These are phyloP conservation scores for Melanopsichium pennsylvanicum DNA, from an alignment of 1,284 basidiomycete genomes.

Conservation along the genomic window DNA sequence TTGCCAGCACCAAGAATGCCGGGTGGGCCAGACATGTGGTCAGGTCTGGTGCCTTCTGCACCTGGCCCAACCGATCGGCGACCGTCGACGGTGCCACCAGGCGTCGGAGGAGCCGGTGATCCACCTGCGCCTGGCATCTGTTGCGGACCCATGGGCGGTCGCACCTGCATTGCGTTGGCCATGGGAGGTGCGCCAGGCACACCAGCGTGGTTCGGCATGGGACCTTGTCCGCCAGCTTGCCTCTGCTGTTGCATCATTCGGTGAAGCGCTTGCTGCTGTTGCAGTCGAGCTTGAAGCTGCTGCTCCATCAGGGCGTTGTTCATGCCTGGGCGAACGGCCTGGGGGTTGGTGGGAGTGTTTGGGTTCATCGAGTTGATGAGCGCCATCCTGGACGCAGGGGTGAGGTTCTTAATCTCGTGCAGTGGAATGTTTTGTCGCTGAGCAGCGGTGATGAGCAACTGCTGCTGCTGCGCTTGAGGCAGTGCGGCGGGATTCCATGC, in stretches of 20 bases:
- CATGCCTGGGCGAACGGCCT: constrained; percentile 38
- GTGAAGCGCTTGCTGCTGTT: constrained; percentile 52
- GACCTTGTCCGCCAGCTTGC: constrained; percentile 22
- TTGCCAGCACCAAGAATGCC: constrained; percentile 21
- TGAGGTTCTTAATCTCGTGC: constrained; percentile 61
- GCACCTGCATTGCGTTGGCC: constrained; percentile 32
- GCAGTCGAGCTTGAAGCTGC: constrained; percentile 53
- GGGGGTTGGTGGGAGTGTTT: constrained; percentile 42
- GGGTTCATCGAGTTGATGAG: constrained; percentile 56
- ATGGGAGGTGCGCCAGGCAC: constrained; percentile 25
- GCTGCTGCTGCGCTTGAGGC: constrained; percentile 58
- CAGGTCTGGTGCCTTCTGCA: constrained; percentile 27
- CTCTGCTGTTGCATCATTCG: constrained; percentile 54
- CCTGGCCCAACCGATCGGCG: constrained; percentile 41
- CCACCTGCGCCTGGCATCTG: constrained; percentile 32
- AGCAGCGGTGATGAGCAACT: constrained; percentile 57
- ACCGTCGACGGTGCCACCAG: constrained; percentile 35
- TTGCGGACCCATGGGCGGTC: constrained; percentile 39
- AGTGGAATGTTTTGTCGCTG: constrained; percentile 56
- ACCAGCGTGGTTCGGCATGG: constrained; percentile 12
- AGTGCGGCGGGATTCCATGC: constrained; percentile 47
- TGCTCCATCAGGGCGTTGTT: constrained; percentile 44
- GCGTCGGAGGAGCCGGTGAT: constrained; percentile 36
- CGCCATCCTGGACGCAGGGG: constrained; percentile 51
- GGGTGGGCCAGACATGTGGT: constrained; percentile 30